A percentile compares a stretch with the other conserved stretches of the same genome.
These are phyloP conservation scores for Ophiostoma himal-ulmi DNA, from an alignment of 2,329 filamentous ascomycete species.

Conservation along the genomic window DNA sequence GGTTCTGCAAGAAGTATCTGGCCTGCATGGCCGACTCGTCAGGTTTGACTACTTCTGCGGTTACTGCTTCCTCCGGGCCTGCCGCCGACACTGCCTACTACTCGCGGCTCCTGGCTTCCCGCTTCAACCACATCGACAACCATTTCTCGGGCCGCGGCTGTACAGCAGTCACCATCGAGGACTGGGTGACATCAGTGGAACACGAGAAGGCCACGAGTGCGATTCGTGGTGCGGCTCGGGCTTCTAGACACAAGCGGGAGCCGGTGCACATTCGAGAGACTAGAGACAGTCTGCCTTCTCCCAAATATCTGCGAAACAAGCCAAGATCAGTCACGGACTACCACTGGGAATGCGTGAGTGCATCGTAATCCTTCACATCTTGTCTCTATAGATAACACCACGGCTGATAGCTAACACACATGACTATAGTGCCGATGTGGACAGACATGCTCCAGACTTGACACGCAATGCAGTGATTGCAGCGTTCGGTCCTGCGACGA, in stretches of 20 bases:
- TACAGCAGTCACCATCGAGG: constrained; percentile 17
- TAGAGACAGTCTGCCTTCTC: neutral
- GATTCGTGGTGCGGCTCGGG: neutral
- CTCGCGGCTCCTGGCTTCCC: constrained; percentile 35
- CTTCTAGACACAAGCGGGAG: neutral
- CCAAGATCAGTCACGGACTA: neutral
- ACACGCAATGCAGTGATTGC: neutral
- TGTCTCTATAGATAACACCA: neutral
- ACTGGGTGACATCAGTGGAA: neutral
- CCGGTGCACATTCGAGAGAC: neutral
- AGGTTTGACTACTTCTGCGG: neutral
- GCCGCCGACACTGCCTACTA: neutral
- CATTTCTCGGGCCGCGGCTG: constrained; percentile 55
- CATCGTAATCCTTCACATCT: neutral
- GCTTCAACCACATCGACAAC: constrained; percentile 55
- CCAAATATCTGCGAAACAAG: neutral
- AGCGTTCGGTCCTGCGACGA: neutral
- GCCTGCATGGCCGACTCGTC: constrained; percentile 34
- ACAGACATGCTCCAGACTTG: neutral
- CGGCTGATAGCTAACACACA: neutral
- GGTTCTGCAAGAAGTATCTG: constrained; percentile 63
- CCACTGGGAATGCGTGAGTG: neutral
- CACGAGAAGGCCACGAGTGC: neutral
- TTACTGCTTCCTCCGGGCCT: neutral
- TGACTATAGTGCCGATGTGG: neutral